Percentiles rank a stretch among this genome's conserved stretches.
Conservation (phyloP, 2,329 filamentous ascomycete genomes). For the Cordyceps sp. region DNA sequence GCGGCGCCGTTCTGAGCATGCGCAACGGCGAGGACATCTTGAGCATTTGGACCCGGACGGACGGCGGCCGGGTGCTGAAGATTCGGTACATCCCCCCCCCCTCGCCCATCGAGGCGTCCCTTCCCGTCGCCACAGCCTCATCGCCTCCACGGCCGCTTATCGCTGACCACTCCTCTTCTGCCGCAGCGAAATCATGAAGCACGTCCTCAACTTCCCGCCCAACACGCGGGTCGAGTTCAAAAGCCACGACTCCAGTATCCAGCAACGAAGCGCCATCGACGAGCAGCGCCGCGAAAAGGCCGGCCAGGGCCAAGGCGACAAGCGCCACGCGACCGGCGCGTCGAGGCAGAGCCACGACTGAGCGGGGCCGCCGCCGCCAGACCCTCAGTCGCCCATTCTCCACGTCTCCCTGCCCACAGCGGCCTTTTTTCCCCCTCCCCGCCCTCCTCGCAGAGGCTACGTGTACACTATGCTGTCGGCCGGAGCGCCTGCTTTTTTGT, state of each 20-base stretch:
- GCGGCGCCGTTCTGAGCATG: constrained; percentile 85
- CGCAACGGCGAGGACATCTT: constrained; percentile 92
- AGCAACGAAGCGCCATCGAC: constrained; percentile 77
- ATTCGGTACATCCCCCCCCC: constrained; percentile 55
- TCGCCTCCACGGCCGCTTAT: too few relatives aligned
- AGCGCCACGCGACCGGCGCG: constrained; percentile 14
- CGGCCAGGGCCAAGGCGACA: constrained; percentile 27
- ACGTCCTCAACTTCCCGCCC: constrained; percentile 65
- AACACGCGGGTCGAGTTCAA: constrained; percentile 93
- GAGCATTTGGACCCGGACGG: constrained; percentile 92
- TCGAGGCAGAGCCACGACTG: constrained; percentile 17
- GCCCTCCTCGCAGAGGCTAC: too few relatives aligned
- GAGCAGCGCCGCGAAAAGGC: constrained; percentile 80
- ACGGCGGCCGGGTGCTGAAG: constrained; percentile 86
- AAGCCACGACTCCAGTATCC: constrained; percentile 90
- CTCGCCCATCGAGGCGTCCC: not conserved
- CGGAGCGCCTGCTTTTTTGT: too few relatives aligned
- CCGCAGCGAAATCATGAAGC: constrained; percentile 78
- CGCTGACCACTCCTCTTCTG: too few relatives aligned
- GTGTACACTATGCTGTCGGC: too few relatives aligned
- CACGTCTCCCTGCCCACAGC: too few relatives aligned
- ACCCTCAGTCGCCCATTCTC: too few relatives aligned
- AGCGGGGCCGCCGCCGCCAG: not conserved
- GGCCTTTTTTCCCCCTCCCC: too few relatives aligned
- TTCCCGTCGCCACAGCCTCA: not conserved